A percentile compares a stretch with the other conserved stretches of the same genome.
phyloP scores from a whole-genome alignment of 768 basidiomycete genomes.

The Panus rudis region DNA sequence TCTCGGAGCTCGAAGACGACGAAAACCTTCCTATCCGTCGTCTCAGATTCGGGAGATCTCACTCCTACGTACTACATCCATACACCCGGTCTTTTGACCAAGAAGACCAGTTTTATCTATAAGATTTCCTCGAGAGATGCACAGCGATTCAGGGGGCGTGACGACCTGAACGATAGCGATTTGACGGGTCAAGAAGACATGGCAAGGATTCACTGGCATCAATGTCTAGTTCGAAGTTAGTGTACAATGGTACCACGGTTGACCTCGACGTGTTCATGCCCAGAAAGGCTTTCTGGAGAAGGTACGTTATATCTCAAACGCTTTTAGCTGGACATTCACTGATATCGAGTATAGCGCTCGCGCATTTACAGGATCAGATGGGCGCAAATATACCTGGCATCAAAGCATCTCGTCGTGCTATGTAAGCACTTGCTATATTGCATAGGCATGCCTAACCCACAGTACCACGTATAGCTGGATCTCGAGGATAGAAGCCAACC shows the following conservation, averaged over 20 bases:
- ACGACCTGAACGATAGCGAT: too few species aligned
- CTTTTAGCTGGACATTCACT: neutral
- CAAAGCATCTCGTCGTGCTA: neutral
- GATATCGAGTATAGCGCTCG: neutral
- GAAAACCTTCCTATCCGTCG: neutral
- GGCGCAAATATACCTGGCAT: neutral
- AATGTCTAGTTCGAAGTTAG: neutral
- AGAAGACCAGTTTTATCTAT: neutral
- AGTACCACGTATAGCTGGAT: neutral
- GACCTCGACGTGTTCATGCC: conserved; percentile 6
- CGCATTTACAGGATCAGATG: neutral
- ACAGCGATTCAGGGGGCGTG: too few species aligned
- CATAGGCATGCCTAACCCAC: neutral
- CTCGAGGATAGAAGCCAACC: neutral
- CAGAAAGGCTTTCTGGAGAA: neutral
- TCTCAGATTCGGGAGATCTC: neutral
- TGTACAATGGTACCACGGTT: conserved; percentile 1
- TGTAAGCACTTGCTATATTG: neutral
- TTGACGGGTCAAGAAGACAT: neutral
- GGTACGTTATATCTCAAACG: neutral
- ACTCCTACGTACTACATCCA: neutral
- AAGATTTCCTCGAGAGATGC: neutral
- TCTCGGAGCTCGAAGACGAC: neutral
- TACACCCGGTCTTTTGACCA: neutral
- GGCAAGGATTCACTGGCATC: conserved; percentile 8